Base-by-base conservation (phyloP, 345 rosid species). In the Moricandia moricandioides region DNA sequence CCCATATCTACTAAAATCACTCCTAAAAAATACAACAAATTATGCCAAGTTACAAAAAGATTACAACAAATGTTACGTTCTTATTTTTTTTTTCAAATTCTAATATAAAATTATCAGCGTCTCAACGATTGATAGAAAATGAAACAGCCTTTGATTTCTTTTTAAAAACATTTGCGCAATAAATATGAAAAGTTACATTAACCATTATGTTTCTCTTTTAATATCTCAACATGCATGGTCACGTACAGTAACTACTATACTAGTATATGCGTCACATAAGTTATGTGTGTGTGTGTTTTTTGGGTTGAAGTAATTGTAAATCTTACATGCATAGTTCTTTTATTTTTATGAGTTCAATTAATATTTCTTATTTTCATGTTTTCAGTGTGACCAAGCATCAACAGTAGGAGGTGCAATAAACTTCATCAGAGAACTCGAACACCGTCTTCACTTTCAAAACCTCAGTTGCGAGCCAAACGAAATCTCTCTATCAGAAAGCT, bases 331-430 rank as follows among this genome's bases (percentile, higher is more conserved):
- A n/a, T n/a, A n/a, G 24, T 21, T 21, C 2, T 59, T 14, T 61
- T 2, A 43, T 43, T 10, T 1, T 21, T 8, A 61, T 49, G 31
- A 43, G 49, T 58, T 31, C 6, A 52, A 8, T 52, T 55, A 21
- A 21, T 54, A 5, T 21, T 31, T 14, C 11, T 27, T 16, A 30
- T 3, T 56, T 62, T 62, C 7, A 51, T 62, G 47, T 7, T 57
- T 52, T 63, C 14, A 86, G 87, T 83, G 86, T 65, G 89, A 86
- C 75, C 89, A 86, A 70, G 89, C 89, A 10, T 84, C 89, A 30
- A 82, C 82, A 21, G 80, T 84, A 7, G 85, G 87, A 76, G 85
- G 85, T 5, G 82, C 89, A 11, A 84, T 84, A 39, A 82, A 86
- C 76, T 86, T 76, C 71, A 85, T 86, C 7, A 84, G 65, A 75